A percentile compares a stretch with the other conserved stretches of the same genome.
These are phyloP conservation scores for Mycena kentingensis DNA, from an alignment of 768 basidiomycete genomes.

Conservation along the genomic window DNA sequence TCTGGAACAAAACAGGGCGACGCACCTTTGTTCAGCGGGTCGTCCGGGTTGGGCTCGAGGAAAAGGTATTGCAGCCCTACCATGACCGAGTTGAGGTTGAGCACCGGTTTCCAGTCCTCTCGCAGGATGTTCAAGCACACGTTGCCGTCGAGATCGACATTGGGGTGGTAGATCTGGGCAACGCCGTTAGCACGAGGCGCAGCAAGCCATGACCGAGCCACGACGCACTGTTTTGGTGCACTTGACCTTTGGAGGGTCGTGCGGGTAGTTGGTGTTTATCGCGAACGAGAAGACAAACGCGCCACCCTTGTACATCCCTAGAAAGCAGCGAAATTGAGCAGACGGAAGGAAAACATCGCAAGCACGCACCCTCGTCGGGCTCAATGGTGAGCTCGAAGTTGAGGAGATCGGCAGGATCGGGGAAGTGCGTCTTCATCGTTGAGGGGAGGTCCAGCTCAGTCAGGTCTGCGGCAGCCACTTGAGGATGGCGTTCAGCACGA, in stretches of 20 bases:
- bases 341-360: not conserved
- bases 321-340: not conserved
- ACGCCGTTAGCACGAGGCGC: slow-evolving; percentile 10
- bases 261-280: slow-evolving; percentile 98
- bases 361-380: slow-evolving; percentile 86
- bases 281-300: slow-evolving; percentile 91
- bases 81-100: slow-evolving; percentile 98
- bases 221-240: slow-evolving; percentile 85
- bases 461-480: slow-evolving; percentile 57
- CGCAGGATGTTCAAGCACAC: slow-evolving; percentile 98
- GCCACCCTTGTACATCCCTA: slow-evolving; percentile 99
- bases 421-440: slow-evolving; percentile 95
- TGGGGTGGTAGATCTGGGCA: slow-evolving; percentile 94
- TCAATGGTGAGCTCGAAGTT: slow-evolving; percentile 95
- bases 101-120: slow-evolving; percentile 99
- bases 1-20: slow-evolving; percentile 4
- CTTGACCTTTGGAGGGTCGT: slow-evolving; percentile 99
- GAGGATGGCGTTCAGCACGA: not conserved
- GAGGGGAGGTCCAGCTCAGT: slow-evolving; percentile 95
- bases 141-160: slow-evolving; percentile 96
- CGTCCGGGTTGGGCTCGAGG: slow-evolving; percentile 97
- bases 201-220: not conserved
- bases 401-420: slow-evolving; percentile 91
- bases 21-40: slow-evolving; percentile 96
- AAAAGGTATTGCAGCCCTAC: slow-evolving; percentile 98